Evolutionary conservation across 108 stramenopile genomes (phyloP), one percentile per base, ranked within the genome.

Genomic region (Cylindrotheca fusiformis): DNA sequence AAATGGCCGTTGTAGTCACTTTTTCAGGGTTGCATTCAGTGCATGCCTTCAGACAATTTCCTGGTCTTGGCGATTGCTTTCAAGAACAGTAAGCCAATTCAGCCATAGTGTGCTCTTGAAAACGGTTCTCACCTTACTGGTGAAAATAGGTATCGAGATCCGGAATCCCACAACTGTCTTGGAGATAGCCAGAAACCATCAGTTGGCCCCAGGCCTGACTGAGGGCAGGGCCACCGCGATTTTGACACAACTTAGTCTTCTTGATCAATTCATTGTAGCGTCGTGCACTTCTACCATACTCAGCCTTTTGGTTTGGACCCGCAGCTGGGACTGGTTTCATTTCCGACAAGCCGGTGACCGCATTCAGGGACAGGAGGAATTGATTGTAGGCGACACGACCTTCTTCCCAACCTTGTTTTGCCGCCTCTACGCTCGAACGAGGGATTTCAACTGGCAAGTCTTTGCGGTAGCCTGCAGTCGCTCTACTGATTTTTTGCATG

Each of bases 161-260:
- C 14, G 88, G 88, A 28, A 93, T 86, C 1, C 88, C 92, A 60
- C 92, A 93, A 1, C 70, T 73, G 60, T 93, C 92, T 59, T 93
- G 92, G 30, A 93, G 50, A 54, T 93, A 93, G 32, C 91, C 91
- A 27, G 78, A 71, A 0, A 76, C 81, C 87, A 90, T 88, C 26
- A 90, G 70, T 54, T 84, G 78, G 4, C 91, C 92, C 92, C 92
- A 93, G 8, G 88, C 92, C 24, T 75, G 69, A 14, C 68, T 62
- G 20, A 78, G 57, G 4, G 71, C 72, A 2, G 71, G 77, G 6
- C 77, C 77, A 20, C 77, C 77, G 32, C 92, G 68, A 72, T 93
- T 93, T 56, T 90, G 88, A 67, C 92, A 93, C 10, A 88, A 60
- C 48, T 88, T 89, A 36, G 83, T 86, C 75, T 93, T 93, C 51